Evolutionary conservation across 768 basidiomycete species (phyloP), one percentile per base, ranked within the genome.

Genomic region (Coprinopsis cinerea): DNA sequence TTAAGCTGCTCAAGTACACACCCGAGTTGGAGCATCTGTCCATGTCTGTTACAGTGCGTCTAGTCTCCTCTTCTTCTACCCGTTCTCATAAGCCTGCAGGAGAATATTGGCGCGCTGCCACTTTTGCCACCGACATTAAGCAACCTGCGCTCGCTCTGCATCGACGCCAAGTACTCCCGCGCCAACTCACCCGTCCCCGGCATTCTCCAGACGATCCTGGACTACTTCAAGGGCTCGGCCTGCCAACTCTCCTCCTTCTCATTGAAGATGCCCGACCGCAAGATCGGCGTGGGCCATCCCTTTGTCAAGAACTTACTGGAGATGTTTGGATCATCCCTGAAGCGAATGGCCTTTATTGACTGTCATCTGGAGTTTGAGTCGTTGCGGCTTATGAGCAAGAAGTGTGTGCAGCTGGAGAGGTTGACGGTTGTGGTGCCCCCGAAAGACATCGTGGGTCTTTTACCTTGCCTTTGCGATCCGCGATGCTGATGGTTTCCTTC

Each of bases 11-110:
- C 10, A 53, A 59, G 0, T 66, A 78, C 42, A 79, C 77, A 0
- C 84, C 84, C 0, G 58, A 67, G 4, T 70, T 89, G 10, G 76
- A 79, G 54, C 80, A 73, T 49, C 67, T 89, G 0, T 81, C 84
- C 1, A 67, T 88, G 24, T 80, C 81, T 14, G 72, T 75, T 36
- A 44, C 24, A 36, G 27, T 45, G 7, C 27, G 22, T 45, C 17
- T 40, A 9, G 7, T 17, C n/a, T 24, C 30, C 41, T 49, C 18
- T 3, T 26, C 3, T 26, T 17, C 5, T 44, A 13, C 42, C 48
- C 26, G 45, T 24, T 27, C 43, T 47, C 52, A 41, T 28, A 20
- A 23, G 3, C 30, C 36, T 48, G 3, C 54, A 74, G 76, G 76
- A 77, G 54, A 61, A 58, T 26, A 59, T 63, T 11, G 58, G 61